Conservation (phyloP, 192 early-diverging fungal species). For the Rhizoclosmatium globosum region DNA sequence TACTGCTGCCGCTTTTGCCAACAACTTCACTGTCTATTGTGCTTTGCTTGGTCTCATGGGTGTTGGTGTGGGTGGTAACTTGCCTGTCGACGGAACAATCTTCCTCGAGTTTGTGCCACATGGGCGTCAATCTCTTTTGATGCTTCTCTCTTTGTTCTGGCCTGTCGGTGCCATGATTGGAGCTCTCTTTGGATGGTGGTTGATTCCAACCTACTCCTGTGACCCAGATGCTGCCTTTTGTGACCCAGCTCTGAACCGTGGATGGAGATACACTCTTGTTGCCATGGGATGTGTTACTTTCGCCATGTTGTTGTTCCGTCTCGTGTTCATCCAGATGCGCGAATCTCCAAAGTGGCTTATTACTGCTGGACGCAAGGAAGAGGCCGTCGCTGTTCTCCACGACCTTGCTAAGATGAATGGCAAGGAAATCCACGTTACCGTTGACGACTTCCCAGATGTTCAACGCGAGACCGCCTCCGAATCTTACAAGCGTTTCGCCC, state of each 20-base stretch:
- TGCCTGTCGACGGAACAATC: conserved; percentile 15
- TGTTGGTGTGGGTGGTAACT: conserved; percentile 21
- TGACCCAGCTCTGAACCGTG: conserved; percentile 37
- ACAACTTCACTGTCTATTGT: conserved; percentile 60
- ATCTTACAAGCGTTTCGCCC: background rate
- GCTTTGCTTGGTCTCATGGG: background rate
- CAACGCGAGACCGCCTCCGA: background rate
- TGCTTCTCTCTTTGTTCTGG: conserved; percentile 84
- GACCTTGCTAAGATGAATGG: conserved; percentile 31
- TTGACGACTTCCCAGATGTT: conserved; percentile 13
- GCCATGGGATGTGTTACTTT: conserved; percentile 68
- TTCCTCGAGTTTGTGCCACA: conserved; percentile 85
- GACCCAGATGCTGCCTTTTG: conserved; percentile 57
- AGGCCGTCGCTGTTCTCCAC: conserved; percentile 34
- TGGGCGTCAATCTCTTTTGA: conserved; percentile 80
- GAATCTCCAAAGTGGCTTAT: conserved; percentile 86
- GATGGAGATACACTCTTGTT: conserved; percentile 73
- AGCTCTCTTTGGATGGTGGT: conserved; percentile 66
- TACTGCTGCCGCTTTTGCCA: conserved; percentile 68
- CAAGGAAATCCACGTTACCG: background rate
- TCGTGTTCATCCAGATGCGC: conserved; percentile 63
- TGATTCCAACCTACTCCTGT: conserved; percentile 67
- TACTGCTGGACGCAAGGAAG: conserved; percentile 34
- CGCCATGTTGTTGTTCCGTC: conserved; percentile 74
- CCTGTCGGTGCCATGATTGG: conserved; percentile 80